Base-by-base conservation (phyloP, 2,329 filamentous ascomycete genomes). In the Exophiala sp. region DNA sequence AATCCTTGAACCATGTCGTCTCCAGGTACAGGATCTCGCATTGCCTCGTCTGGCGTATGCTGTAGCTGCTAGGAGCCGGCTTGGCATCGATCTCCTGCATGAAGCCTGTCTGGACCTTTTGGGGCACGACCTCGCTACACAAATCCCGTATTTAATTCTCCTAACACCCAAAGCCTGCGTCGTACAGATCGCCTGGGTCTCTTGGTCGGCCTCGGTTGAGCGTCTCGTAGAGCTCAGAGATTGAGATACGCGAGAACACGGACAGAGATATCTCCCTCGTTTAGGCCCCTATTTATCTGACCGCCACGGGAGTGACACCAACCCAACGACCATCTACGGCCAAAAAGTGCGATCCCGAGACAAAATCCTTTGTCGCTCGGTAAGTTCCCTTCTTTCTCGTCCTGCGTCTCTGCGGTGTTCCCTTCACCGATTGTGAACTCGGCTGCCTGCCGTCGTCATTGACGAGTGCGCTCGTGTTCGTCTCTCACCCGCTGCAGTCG, bases 361-460 rank as follows among this genome's bases (percentile, higher is more conserved):
- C 58, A 61, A 61, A 40, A n/a, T 59, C 50, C 55, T 61, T 58
- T 58, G 55, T 61, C 51, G 53, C 33, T 49, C 55, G 52, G 58
- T 61, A 49, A 58, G 58, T 56, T 38, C 39, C 42, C 11, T 50
- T 16, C 34, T 36, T 53, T 59, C 41, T 45, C 50, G 20, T 48
- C 35, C 42, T 47, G 36, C 42, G 35, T 56, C 45, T 41, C 21
- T 44, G 42, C 42, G 38, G n/a, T 42, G 29, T 39, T 52, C 46
- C 42, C 48, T 21, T 48, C 20, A 21, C 41, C 41, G 46, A 56
- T 59, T 59, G 33, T 18, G 45, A 55, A 50, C 41, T 48, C 46
- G 49, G 32, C 57, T 51, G 52, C 43, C 42, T 53, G 43, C 42
- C 16, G 43, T 46, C 41, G 16, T 21, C 40, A 32, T 38, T 40